Base-by-base conservation (phyloP, 1,284 basidiomycete genomes). In the Trichosporon inkin region DNA sequence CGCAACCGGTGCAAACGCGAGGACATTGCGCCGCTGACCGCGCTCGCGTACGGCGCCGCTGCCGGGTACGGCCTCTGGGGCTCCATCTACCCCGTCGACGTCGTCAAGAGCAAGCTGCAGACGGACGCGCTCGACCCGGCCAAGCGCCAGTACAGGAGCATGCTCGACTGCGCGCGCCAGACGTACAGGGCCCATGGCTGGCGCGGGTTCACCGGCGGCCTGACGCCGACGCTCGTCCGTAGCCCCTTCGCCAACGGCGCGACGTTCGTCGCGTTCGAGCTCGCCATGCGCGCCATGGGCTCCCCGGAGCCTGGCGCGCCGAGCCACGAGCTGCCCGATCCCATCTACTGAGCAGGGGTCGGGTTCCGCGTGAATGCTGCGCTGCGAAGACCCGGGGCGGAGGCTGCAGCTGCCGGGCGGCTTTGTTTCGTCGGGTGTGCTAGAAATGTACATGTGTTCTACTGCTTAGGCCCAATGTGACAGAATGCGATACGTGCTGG, bases 81-180 rank as follows among this genome's bases (percentile, higher is more conserved):
- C 22, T 81, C 89, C 10, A 92, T 92, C 79, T 93, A 93, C 80
- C 91, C 91, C 8, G 87, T 92, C 75, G 93, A 95, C 78, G 91
- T 96, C 83, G 86, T 97, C 76, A 98, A 98, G 76, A 90, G 89
- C 28, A 86, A 92, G 58, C 88, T 97, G 81, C 95, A 98, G 80
- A 97, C 93, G 0, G 95, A 98, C 73, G 88, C 88, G 1, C 89
- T 94, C 73, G 83, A 85, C 44, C 80, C 84, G 6, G 77, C 84
- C 19, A 86, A 86, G 58, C 86, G 88, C 69, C 88, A 88, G 74
- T 98, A 94, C 80, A 83, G 81, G 40, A 89, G 88, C 11, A 85
- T 89, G 10, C 66, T 90, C 35, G 88, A 96, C 74, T 96, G 92
- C 68, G 85, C 89, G 38, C 83, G 84, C 38, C 88, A 86, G 63